Percentiles rank a stretch among this genome's conserved stretches.
Evolutionary conservation across 2,329 filamentous ascomycete species (phyloP).

Genomic region (Penicillium sp.): DNA sequence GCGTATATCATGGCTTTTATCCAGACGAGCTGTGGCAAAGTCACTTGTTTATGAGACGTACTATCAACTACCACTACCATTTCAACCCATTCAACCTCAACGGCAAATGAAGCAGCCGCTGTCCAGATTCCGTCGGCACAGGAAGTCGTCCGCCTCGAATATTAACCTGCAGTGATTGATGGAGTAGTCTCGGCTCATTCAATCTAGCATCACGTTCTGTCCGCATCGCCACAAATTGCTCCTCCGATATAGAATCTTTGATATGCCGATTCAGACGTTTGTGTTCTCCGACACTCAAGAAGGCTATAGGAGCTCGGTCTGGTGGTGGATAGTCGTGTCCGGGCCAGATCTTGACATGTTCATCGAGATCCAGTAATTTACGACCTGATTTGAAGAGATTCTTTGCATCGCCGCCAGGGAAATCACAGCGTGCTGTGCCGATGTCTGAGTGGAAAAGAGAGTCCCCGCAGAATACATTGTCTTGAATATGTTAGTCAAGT

Average conservation of each 20-base stretch:
- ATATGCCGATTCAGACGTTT: constrained; percentile 55
- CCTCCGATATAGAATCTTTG: constrained; percentile 44
- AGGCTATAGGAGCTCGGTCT: constrained; percentile 44
- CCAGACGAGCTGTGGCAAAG: no score
- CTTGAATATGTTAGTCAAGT: constrained; percentile 37
- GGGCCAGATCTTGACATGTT: constrained; percentile 55
- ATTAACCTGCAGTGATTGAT: constrained; percentile 59
- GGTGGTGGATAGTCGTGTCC: constrained; percentile 60
- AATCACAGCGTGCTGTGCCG: constrained; percentile 59
- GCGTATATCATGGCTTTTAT: no score
- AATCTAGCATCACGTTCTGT: constrained; percentile 50
- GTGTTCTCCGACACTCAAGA: constrained; percentile 54
- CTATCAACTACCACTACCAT: constrained; percentile 23
- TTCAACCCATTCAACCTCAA: constrained; percentile 29
- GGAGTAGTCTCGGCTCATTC: constrained; percentile 53
- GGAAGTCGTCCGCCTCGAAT: constrained; percentile 56
- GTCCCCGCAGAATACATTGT: constrained; percentile 58
- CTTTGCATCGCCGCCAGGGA: constrained; percentile 56
- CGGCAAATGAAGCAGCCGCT: constrained; percentile 36
- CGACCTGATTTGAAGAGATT: constrained; percentile 52
- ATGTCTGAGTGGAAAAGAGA: constrained; percentile 59
- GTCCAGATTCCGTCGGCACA: constrained; percentile 22
- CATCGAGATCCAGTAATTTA: constrained; percentile 49
- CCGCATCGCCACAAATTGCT: constrained; percentile 53
- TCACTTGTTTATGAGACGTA: no score